Percentiles rank a stretch among this genome's conserved stretches.
Conservation (phyloP, 139 green algal species). For the Diplosphaera chodatii region DNA sequence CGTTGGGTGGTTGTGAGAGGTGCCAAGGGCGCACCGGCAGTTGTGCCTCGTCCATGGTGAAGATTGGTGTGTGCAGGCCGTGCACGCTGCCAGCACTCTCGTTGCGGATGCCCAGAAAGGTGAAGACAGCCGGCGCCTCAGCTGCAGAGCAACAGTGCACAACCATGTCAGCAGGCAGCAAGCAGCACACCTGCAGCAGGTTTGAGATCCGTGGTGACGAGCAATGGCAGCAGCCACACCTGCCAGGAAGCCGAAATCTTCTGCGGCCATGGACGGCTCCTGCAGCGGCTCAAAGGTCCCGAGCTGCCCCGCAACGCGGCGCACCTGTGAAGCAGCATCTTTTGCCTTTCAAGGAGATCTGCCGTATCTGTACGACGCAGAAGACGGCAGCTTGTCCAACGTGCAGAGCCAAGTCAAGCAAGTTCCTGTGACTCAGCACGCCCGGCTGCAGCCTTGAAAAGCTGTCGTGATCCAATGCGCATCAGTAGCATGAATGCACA, state of each 20-base stretch:
- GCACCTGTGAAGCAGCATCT: not conserved
- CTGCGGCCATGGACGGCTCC: constrained; percentile 5
- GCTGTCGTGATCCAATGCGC: too few relatives aligned
- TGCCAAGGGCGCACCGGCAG: not conserved
- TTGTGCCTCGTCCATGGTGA: constrained; percentile 4
- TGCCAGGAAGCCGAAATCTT: constrained; percentile 9
- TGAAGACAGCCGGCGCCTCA: not conserved
- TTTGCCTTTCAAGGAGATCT: too few relatives aligned
- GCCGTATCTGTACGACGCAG: too few relatives aligned
- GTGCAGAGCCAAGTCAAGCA: too few relatives aligned
- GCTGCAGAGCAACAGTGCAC: not conserved
- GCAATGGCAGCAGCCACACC: not conserved
- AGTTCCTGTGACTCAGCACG: too few relatives aligned
- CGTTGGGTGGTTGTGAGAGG: too few relatives aligned
- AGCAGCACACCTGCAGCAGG: too few relatives aligned
- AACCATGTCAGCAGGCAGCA: too few relatives aligned
- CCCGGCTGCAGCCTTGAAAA: too few relatives aligned
- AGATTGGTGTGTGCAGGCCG: constrained; percentile 6
- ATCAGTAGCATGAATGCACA: too few relatives aligned
- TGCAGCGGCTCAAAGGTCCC: not conserved
- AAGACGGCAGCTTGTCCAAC: too few relatives aligned
- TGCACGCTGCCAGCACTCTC: constrained; percentile 3
- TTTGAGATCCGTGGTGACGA: too few relatives aligned
- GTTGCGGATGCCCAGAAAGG: constrained; percentile 10
- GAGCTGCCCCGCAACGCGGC: not conserved